Percentiles rank a stretch among this genome's conserved stretches.
These are phyloP conservation scores for Oxyria digyna DNA, from an alignment of 148 eudicot genomes.

Conservation along the genomic window DNA sequence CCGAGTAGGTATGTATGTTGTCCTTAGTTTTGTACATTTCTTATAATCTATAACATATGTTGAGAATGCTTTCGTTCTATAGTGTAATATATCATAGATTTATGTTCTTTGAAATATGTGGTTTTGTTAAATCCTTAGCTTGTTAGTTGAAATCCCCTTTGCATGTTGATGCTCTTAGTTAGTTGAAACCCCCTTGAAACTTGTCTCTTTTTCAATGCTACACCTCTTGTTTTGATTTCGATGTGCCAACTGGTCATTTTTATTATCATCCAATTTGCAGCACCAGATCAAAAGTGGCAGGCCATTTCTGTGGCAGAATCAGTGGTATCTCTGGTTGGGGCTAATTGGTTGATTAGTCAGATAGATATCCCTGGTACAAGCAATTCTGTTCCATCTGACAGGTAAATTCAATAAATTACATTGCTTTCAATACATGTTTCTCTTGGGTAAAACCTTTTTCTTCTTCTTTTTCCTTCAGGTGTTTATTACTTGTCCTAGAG, in stretches of 20 bases:
- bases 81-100: background rate
- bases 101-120: background rate
- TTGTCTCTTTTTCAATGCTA: slow-evolving; percentile 1
- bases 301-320: slow-evolving; percentile 77
- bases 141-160: background rate
- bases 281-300: slow-evolving; percentile 63
- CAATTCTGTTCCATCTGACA: slow-evolving; percentile 47
- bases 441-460: background rate
- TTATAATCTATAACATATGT: background rate
- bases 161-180: background rate
- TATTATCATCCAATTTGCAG: slow-evolving; percentile 26
- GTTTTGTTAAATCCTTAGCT: background rate
- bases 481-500: slow-evolving; percentile 79
- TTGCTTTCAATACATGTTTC: background rate
- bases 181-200: too few species aligned
- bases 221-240: background rate
- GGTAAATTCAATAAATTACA: slow-evolving; percentile 19
- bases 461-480: slow-evolving; percentile 33
- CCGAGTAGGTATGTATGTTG: slow-evolving; percentile 53
- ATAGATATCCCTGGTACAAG: slow-evolving; percentile 28
- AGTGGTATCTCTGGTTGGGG: slow-evolving; percentile 52
- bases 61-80: background rate
- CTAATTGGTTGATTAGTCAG: slow-evolving; percentile 59
- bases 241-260: background rate
- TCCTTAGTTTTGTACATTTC: slow-evolving; percentile 8